Evolutionary conservation across 768 basidiomycete genomes (phyloP), one percentile per base, ranked within the genome.

Genomic region (Leccinum imitatum): DNA sequence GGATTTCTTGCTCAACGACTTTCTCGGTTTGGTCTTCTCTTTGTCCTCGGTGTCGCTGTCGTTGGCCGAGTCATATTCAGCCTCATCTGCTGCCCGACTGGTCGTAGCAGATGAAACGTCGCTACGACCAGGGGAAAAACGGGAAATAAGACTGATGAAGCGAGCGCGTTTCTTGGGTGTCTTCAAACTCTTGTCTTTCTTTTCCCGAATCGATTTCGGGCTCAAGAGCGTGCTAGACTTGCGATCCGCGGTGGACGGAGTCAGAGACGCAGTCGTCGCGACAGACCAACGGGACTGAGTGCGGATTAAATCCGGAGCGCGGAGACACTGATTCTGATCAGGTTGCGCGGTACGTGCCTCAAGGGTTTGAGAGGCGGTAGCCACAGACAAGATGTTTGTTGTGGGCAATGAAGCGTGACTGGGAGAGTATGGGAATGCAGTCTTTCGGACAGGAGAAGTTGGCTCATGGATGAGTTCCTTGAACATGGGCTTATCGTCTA

Each of bases 131-230:
- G 72, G 73, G 1, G 73, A 75, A 3, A 73, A 27, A 4, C 70
- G 72, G 0, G 72, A 73, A 9, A 73, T 72, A 46, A 73, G 68
- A 50, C 66, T 72, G 37, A 75, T 70, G 54, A 73, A 73, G 11
- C 73, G 73, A 0, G 70, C n/a, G 6, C 72, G 72, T 48, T 73
- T 75, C 48, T 62, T 68, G 11, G 72, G 71, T 0, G 66, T 64
- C 54, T 73, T 75, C 9, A 63, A 4, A 5, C 33, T 6, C 58
- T 73, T 72, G 23, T 56, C 54, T 21, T 65, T 73, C 41, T 67
- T 73, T 1, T 53, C 54, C 46, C 56, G 66, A 14, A 65, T 56
- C 0, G 59, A 57, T 35, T 56, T 70, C 3, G 63, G 60, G n/a
- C 39, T 50, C n/a, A 63, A 21, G 8, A 54, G 54, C 0, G 57